Evolutionary conservation across 768 basidiomycete genomes (phyloP), one percentile per base, ranked within the genome.

Genomic region (Boletus barrowsii): DNA sequence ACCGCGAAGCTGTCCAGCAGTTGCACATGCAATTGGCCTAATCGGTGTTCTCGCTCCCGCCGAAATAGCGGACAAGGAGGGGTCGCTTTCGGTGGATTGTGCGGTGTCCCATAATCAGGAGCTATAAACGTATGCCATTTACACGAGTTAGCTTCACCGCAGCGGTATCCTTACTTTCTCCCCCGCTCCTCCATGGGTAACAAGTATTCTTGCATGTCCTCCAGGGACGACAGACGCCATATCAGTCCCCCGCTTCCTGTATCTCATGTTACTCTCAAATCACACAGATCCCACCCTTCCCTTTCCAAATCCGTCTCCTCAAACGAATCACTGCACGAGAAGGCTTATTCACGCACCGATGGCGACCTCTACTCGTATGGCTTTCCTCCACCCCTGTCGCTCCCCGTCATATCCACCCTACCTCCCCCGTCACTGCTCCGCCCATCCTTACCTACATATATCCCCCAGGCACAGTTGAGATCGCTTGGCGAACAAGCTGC

Each of bases 251-350:
- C 65, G 4, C 43, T 58, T 22, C 61, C 64, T 18, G 45, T 56
- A 53, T 54, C 79, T 48, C 75, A 70, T 14, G 49, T 79, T 54
- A 73, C 65, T 57, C 54, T 81, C 11, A 73, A 73, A 46, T 78
- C 75, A 43, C 63, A 70, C 24, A 74, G 73, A 53, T 72, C 68
- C 5, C 64, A 68, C 32, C 62, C 65, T 2, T 74, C 74, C 11
- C 65, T 71, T 30, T 59, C 69, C 37, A 72, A 67, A 59, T 73
- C 72, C 26, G 62, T 69, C 14, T 66, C 68, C 1, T 74, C 76
- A n/a, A 68, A 74, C 48, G 78, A 79, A 15, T 72, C 73, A 35
- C 64, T 73, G n/a, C 69, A 72, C 58, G 69, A 71, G 44, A 70
- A 70, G 18, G 51, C 55, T 32, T 68, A 35, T 46, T 32, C 47